phyloP scores from a whole-genome alignment of 768 basidiomycete genomes.

The Atractiella rhizophila region DNA sequence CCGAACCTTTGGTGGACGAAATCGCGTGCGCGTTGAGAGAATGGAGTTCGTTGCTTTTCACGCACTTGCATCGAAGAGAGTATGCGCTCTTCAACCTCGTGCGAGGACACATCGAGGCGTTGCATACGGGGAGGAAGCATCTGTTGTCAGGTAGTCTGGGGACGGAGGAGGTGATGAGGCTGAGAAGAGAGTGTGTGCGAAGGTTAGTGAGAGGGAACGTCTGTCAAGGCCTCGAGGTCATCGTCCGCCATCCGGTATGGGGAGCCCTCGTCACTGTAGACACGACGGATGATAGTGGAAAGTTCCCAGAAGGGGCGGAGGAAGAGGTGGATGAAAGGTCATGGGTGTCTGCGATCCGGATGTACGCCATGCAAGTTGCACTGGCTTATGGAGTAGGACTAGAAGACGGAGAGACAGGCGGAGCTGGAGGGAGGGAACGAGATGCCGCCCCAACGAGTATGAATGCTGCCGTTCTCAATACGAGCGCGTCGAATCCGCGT shows the following conservation, averaged over 20 bases:
- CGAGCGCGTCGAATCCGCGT: no score
- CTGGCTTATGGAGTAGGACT: no score
- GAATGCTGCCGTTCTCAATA: no score
- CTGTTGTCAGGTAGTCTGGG: constrained; percentile 59
- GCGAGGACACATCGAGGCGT: constrained; percentile 62
- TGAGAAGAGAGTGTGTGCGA: constrained; percentile 65
- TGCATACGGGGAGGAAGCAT: constrained; percentile 77
- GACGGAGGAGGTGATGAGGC: constrained; percentile 52
- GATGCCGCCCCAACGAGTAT: no score
- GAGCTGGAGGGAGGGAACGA: no score
- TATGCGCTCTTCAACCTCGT: constrained; percentile 72
- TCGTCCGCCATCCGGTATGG: constrained; percentile 82
- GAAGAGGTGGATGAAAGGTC: constrained; percentile 61
- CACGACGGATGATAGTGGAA: constrained; percentile 43
- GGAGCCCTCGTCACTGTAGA: constrained; percentile 78
- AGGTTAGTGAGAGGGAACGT: constrained; percentile 72
- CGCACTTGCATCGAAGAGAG: constrained; percentile 64
- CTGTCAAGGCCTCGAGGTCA: constrained; percentile 73
- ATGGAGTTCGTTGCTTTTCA: constrained; percentile 80
- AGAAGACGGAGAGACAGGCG: no score
- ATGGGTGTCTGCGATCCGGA: constrained; percentile 29
- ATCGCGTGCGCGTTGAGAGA: constrained; percentile 87
- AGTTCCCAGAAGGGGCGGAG: no score
- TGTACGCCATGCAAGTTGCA: constrained; percentile 60
- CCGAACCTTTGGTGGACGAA: constrained; percentile 83